Base-by-base conservation (phyloP, 192 early-diverging fungal genomes). In the Coemansia sp. region DNA sequence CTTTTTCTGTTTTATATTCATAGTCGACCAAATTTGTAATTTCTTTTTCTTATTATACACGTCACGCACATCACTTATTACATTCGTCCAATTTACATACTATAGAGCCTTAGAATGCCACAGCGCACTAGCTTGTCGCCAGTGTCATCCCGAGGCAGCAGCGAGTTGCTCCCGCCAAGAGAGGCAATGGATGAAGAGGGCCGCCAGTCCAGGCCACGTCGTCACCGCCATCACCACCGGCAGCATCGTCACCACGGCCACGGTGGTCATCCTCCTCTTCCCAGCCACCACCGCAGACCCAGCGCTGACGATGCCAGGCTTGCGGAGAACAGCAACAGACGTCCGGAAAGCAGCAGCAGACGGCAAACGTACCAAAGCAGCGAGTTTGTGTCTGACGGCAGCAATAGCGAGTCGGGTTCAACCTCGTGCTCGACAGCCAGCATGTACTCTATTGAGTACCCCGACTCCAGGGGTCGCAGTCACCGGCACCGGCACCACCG, bases 351-450 rank as follows among this genome's bases (percentile, higher is more conserved):
- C 24, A 46, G 44, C 20, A 24, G 34, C 66, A 55, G 46, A 27
- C 69, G 22, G n/a, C 34, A 34, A 57, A 34, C 50, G 10, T 58
- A 62, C 24, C n/a, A 63, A 24, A 61, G 40, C 31, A 47, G 49
- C 62, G 69, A 61, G 44, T 9, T 29, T 34, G 69, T 63, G 13
- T 68, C 70, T 2, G 76, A 69, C 46, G 71, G 49, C 24, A 71
- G 68, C 68, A 66, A 49, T 61, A 78, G 80, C 75, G 80, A 75
- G 73, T 78, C 75, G 0, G 80, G 75, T 27, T 83, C 80, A 11
- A 68, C 75, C 8, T 78, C 80, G 29, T 82, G 80, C 62, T 83
- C 80, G 50, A 74, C 75, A 3, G 80, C 75, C 60, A 77, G 80
- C 63, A 66, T 52, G 50, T 74, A 72, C 62, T 76, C 80, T 9